These are phyloP conservation scores for Nepenthes alata DNA, from an alignment of 179 eudicot genomes.

Conservation along the genomic window DNA sequence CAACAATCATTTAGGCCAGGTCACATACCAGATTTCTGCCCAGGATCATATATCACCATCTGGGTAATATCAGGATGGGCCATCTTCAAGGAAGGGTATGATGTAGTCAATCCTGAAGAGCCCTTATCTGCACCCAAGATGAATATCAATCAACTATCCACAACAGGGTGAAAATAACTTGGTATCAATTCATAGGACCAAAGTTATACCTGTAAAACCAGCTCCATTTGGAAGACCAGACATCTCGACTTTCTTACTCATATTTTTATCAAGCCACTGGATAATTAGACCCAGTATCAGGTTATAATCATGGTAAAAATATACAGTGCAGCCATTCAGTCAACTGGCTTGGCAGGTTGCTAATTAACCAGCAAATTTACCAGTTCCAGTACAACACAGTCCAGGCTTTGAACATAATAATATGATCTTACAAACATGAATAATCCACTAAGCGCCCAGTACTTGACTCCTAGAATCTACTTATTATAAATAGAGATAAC, in stretches of 20 bases:
- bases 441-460: too few relatives aligned
- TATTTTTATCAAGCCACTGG: constrained; percentile 74
- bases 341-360: not conserved
- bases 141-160: not conserved
- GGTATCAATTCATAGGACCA: constrained; percentile 6
- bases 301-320: not conserved
- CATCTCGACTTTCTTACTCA: constrained; percentile 59
- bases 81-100: constrained; percentile 38
- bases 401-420: too few relatives aligned
- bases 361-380: too few relatives aligned
- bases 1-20: not conserved
- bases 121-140: constrained; percentile 41
- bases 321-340: not conserved
- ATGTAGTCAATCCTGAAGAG: constrained; percentile 27
- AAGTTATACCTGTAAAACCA: constrained; percentile 31
- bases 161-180: constrained; percentile 4
- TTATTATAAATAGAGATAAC: too few relatives aligned
- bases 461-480: too few relatives aligned
- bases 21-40: constrained; percentile 57
- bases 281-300: constrained; percentile 5
- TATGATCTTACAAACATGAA: too few relatives aligned
- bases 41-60: constrained; percentile 70
- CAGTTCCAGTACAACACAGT: too few relatives aligned
- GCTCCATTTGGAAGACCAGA: constrained; percentile 39
- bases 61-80: constrained; percentile 70